phyloP scores from a whole-genome alignment of 148 eudicot genomes.

The Silene uniflora region DNA sequence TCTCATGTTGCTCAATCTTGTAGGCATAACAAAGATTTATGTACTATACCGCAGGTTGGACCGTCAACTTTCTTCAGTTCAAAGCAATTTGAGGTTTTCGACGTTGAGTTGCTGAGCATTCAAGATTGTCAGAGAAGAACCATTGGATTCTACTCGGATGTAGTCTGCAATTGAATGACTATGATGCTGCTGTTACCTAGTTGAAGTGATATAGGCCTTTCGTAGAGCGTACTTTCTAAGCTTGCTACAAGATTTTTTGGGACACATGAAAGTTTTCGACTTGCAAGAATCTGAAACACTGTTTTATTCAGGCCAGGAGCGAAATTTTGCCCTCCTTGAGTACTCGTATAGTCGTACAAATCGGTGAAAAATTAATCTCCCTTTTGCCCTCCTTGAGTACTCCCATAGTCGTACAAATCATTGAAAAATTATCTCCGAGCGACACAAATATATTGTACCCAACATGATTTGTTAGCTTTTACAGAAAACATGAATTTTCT shows the following conservation, averaged over 20 bases:
- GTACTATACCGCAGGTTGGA: conserved; percentile 59
- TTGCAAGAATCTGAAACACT: conserved; percentile 12
- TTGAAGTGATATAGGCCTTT: background rate
- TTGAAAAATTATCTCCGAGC: too few species aligned
- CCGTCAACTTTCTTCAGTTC: conserved; percentile 93
- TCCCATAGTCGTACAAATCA: background rate
- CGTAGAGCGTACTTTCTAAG: background rate
- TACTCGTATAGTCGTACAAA: too few species aligned
- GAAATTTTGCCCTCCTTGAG: background rate
- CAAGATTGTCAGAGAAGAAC: conserved; percentile 88
- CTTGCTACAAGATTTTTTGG: conserved; percentile 4
- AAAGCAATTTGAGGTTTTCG: conserved; percentile 92
- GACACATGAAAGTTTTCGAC: background rate
- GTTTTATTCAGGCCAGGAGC: background rate
- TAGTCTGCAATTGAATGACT: conserved; percentile 52
- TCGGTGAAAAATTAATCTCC: too few species aligned
- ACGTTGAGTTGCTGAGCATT: conserved; percentile 66
- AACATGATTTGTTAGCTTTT: too few species aligned
- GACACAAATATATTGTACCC: too few species aligned
- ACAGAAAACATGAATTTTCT: too few species aligned
- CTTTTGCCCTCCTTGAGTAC: background rate
- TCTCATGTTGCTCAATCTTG: background rate
- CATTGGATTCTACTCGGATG: conserved; percentile 87
- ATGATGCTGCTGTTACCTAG: background rate
- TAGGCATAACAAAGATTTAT: background rate